Conservation (phyloP, 495 filamentous ascomycete species). For the Astrothelium macrocarpum region DNA sequence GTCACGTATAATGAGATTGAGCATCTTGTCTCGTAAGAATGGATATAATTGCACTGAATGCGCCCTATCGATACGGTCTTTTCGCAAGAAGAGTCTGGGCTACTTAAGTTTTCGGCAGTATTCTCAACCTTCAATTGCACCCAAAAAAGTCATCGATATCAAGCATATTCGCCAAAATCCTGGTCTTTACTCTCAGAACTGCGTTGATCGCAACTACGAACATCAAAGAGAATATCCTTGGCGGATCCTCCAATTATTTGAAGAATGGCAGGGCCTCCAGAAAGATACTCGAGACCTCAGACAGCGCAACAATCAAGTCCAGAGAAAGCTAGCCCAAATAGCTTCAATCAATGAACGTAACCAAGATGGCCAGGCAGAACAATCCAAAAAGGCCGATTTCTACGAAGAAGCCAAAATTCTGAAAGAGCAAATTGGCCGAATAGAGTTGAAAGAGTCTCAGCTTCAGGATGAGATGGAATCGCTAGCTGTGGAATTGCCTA, state of each 20-base stretch:
- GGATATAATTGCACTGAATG: neutral
- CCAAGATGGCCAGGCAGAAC: constrained; percentile 18
- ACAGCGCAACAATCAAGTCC: constrained; percentile 45
- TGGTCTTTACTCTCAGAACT: constrained; percentile 70
- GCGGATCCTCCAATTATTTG: constrained; percentile 59
- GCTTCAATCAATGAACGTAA: constrained; percentile 18
- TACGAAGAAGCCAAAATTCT: constrained; percentile 58
- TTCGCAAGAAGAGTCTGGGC: neutral
- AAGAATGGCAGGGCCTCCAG: constrained; percentile 52
- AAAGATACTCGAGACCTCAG: constrained; percentile 45
- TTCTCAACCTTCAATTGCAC: constrained; percentile 59
- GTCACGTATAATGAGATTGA: neutral
- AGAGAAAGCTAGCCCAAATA: constrained; percentile 22
- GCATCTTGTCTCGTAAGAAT: neutral
- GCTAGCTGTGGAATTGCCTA: constrained; percentile 74
- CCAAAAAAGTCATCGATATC: constrained; percentile 69
- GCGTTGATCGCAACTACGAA: constrained; percentile 73
- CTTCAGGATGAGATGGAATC: constrained; percentile 58
- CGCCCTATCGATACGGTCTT: neutral
- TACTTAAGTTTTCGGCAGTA: constrained; percentile 8
- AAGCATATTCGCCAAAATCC: constrained; percentile 81
- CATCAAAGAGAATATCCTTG: constrained; percentile 53
- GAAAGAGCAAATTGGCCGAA: constrained; percentile 52
- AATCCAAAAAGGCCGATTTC: constrained; percentile 34
- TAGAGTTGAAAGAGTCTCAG: constrained; percentile 49